phyloP scores from a whole-genome alignment of 345 rosid species.

The Eucalyptus shirleyi region DNA sequence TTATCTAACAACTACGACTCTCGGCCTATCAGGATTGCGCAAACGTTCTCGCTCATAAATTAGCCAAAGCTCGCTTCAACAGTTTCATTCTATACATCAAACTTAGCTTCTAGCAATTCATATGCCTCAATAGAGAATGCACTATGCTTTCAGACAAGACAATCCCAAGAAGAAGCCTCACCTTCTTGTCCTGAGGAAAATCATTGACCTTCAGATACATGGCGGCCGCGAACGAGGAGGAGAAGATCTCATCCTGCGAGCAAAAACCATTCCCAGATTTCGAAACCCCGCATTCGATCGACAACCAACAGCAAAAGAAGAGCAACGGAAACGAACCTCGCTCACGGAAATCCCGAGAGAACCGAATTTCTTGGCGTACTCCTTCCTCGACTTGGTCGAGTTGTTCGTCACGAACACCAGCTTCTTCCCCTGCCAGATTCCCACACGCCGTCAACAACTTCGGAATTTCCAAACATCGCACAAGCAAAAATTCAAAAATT shows the following conservation, averaged over 20 bases:
- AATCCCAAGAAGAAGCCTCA: neutral
- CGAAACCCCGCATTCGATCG: neutral
- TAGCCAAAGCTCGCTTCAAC: accelerated
- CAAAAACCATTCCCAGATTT: neutral
- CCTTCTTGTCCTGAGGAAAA: constrained; percentile 76
- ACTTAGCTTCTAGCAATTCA: too few relatives aligned
- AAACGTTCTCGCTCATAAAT: too few relatives aligned
- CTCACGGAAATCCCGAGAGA: constrained; percentile 65
- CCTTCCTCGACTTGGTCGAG: constrained; percentile 64
- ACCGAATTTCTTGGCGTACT: constrained; percentile 53
- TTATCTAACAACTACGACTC: too few relatives aligned
- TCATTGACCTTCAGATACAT: constrained; percentile 75
- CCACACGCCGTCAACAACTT: neutral
- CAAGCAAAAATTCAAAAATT: too few relatives aligned
- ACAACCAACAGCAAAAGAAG: neutral
- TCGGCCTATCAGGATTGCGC: too few relatives aligned
- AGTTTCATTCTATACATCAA: accelerated
- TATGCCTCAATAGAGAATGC: too few relatives aligned
- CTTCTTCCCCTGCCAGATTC: constrained; percentile 49
- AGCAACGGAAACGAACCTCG: constrained; percentile 26
- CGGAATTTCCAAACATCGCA: neutral
- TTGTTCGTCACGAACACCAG: constrained; percentile 79
- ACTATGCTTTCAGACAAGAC: too few relatives aligned
- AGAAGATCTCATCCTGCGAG: constrained; percentile 73
- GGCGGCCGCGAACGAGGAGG: constrained; percentile 88